Percentiles rank a stretch among this genome's conserved stretches.
Evolutionary conservation across 2,329 filamentous ascomycete species (phyloP).

Genomic region (Apiospora rasikravindrae): DNA sequence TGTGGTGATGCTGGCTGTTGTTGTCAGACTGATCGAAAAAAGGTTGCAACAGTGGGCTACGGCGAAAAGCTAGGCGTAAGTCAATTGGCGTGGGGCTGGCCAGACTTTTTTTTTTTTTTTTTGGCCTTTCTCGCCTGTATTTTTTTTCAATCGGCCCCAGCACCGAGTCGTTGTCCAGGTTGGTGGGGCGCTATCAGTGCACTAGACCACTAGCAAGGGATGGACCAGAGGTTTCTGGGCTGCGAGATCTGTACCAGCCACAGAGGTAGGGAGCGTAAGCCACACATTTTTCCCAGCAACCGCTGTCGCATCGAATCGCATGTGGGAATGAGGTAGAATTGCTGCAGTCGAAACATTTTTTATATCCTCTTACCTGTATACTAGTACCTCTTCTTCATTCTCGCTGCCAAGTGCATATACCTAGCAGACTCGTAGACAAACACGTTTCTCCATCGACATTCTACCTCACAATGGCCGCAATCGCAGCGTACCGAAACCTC

Average conservation of each 20-base stretch:
- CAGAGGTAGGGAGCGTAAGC: not conserved
- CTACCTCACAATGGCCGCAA: conserved; percentile 55
- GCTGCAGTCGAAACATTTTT: not conserved
- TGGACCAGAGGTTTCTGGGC: not conserved
- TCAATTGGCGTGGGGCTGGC: conserved; percentile 11
- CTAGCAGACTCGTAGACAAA: too few species aligned
- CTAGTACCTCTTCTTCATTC: too few species aligned
- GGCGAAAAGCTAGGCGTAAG: not conserved
- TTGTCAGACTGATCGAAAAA: conserved; percentile 16
- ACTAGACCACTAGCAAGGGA: not conserved
- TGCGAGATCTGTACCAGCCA: not conserved
- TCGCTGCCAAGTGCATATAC: not conserved
- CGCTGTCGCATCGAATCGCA: conserved; percentile 1
- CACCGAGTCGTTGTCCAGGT: not conserved
- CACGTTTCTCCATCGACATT: not conserved
- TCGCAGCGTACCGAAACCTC: conserved; percentile 75
- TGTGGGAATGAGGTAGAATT: not conserved
- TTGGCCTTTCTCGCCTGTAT: not conserved
- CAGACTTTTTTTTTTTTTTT: conserved; percentile 5
- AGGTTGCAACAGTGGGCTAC: conserved; percentile 3
- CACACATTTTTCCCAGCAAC: not conserved
- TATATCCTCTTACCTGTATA: not conserved
- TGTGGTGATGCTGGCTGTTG: conserved; percentile 23
- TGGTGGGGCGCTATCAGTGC: not conserved
- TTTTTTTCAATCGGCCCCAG: conserved; percentile 6